Evolutionary conservation across 2,329 filamentous ascomycete species (phyloP).

Genomic region (Mariannaea elegans): DNA sequence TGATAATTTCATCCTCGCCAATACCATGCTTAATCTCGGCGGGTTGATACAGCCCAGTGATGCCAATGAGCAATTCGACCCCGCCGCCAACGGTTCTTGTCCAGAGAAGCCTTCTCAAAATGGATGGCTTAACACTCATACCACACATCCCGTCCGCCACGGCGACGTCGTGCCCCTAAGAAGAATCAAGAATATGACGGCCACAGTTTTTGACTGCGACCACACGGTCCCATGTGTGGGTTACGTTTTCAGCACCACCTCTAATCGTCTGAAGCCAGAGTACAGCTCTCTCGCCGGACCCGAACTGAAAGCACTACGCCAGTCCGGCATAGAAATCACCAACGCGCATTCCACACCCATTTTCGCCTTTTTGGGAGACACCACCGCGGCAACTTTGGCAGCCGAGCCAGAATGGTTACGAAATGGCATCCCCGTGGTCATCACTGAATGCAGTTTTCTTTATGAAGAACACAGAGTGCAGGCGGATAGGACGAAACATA

Average conservation of each 20-base stretch:
- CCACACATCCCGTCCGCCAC: constrained; percentile 47
- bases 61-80: constrained; percentile 17
- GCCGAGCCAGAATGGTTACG: constrained; percentile 51
- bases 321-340: constrained; percentile 51
- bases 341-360: constrained; percentile 49
- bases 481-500: constrained; percentile 58
- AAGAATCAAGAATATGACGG: constrained; percentile 48
- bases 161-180: constrained; percentile 49
- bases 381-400: constrained; percentile 52
- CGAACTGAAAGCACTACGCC: constrained; percentile 50
- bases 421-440: constrained; percentile 53
- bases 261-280: constrained; percentile 50
- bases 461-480: constrained; percentile 53
- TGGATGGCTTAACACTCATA: constrained; percentile 49
- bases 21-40: constrained; percentile 53
- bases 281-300: constrained; percentile 47
- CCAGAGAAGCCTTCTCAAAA: constrained; percentile 26
- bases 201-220: constrained; percentile 55
- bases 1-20: constrained; percentile 51
- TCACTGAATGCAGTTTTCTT: constrained; percentile 60
- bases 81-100: not conserved
- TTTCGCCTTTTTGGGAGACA: constrained; percentile 60
- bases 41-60: constrained; percentile 46
- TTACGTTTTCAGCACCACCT: constrained; percentile 54
- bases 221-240: constrained; percentile 58